Evolutionary conservation across 331 rosid species (phyloP).

Genomic region (Phaseolus coccineus): DNA sequence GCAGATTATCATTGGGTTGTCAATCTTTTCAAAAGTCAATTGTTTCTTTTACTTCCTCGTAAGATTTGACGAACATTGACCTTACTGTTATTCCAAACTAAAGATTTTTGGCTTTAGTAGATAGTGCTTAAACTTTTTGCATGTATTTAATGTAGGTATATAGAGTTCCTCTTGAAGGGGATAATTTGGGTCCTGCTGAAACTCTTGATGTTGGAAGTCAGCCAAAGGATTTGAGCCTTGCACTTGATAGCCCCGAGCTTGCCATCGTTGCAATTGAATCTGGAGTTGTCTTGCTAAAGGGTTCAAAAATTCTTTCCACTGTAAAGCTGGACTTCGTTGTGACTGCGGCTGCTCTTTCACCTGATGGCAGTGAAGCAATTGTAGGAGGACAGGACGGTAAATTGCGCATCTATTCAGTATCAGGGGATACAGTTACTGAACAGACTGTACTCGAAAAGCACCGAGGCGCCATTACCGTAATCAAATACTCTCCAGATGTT

Average conservation of each 20-base stretch:
- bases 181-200: constrained; percentile 76
- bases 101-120: constrained; percentile 22
- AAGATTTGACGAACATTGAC: constrained; percentile 15
- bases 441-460: constrained; percentile 88
- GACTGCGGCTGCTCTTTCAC: constrained; percentile 77
- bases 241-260: constrained; percentile 71
- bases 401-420: constrained; percentile 74
- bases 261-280: constrained; percentile 84
- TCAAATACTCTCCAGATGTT: constrained; percentile 88
- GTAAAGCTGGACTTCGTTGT: constrained; percentile 75
- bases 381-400: constrained; percentile 95
- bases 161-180: constrained; percentile 74
- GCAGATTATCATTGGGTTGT: constrained; percentile 11
- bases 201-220: constrained; percentile 92
- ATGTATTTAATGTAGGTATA: constrained; percentile 61
- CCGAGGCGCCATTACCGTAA: constrained; percentile 89
- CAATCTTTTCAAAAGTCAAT: constrained; percentile 15
- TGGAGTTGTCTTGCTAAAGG: constrained; percentile 82
- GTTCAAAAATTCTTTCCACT: constrained; percentile 68
- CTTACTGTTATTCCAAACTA: constrained; percentile 26
- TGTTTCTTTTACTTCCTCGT: constrained; percentile 32
- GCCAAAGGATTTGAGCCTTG: constrained; percentile 86
- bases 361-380: constrained; percentile 93
- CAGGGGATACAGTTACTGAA: constrained; percentile 75
- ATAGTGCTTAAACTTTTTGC: constrained; percentile 9